Evolutionary conservation across 371 early-diverging fungal species (phyloP).

Genomic region (Rhizopus sp.): DNA sequence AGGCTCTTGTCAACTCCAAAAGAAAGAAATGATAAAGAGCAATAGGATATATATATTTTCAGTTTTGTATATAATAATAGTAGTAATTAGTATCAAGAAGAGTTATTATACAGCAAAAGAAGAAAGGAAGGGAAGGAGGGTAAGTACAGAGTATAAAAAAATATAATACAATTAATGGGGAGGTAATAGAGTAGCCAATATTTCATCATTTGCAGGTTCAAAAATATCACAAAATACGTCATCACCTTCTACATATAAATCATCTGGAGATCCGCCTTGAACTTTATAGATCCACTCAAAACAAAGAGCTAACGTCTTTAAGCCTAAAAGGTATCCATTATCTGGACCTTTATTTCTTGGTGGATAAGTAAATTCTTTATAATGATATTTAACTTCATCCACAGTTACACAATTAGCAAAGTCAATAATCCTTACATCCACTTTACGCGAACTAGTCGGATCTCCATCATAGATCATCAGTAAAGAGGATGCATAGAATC

Average conservation of each 20-base stretch:
- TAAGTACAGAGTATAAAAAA: background rate
- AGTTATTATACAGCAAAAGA: too few species aligned
- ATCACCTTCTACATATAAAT: conserved; percentile 27
- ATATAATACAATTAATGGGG: background rate
- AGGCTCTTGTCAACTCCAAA: too few species aligned
- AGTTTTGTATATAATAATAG: too few species aligned
- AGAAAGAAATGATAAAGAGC: too few species aligned
- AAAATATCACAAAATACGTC: conserved; percentile 38
- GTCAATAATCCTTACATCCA: conserved; percentile 92
- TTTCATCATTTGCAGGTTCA: conserved; percentile 26
- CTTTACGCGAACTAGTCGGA: conserved; percentile 29
- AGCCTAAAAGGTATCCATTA: conserved; percentile 74
- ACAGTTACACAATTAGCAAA: conserved; percentile 81
- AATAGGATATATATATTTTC: too few species aligned
- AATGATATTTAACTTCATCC: conserved; percentile 31
- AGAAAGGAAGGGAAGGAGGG: too few species aligned
- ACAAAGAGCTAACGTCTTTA: conserved; percentile 65
- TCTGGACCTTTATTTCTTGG: conserved; percentile 73
- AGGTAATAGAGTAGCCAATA: conserved; percentile 13
- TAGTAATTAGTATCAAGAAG: too few species aligned
- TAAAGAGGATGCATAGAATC: conserved; percentile 91
- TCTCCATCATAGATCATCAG: conserved; percentile 59
- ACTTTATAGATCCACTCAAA: conserved; percentile 65
- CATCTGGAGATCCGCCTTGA: conserved; percentile 41
- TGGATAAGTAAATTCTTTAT: conserved; percentile 54